Evolutionary conservation across 352 stramenopile species (phyloP), one percentile per base, ranked within the genome.

Genomic region (Lagenidium giganteum): DNA sequence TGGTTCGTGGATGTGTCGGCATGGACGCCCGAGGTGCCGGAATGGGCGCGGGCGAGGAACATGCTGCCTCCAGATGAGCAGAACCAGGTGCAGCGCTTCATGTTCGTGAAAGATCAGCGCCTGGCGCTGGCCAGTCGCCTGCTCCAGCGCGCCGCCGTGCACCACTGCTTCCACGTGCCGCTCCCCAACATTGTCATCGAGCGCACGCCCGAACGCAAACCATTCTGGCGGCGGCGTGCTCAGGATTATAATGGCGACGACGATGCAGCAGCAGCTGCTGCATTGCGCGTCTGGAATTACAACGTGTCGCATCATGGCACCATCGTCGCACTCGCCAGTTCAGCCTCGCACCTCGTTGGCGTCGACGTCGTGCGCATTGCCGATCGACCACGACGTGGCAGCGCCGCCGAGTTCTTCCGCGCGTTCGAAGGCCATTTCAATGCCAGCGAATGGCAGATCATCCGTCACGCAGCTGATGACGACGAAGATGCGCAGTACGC

Each of bases 221-320:
- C 76, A 11, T 88, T 64, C 27, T 88, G 70, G 74, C 56, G 39
- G 8, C 59, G 58, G 8, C 8, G 0, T 51, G n/a, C 18, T 4
- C 2, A 5, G 4, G 8, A 18, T 0, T 21, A n/a, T 32, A 3
- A 25, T 4, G 20, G 36, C 18, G 16, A 22, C 14, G 17, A 12
- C 3, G 17, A 7, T 8, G 1, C 1, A 13, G 3, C 12, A 21
- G 16, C 28, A 2, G 24, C 62, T 9, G 42, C 55, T 34, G 18
- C 37, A 22, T 46, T 26, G 13, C n/a, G n/a, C n/a, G n/a, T n/a
- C n/a, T 92, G 79, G 76, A 92, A 92, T 47, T 92, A 78, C 59
- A 92, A 89, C 32, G 76, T 87, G 20, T 92, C 79, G 5, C 79
- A 92, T 37, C 74, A 92, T 27, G 76, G 74, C 17, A 67, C 57